Percentiles rank a stretch among this genome's conserved stretches.
These are phyloP conservation scores for Stephanodiscus minutulus DNA, from an alignment of 108 stramenopile species.

Conservation along the genomic window DNA sequence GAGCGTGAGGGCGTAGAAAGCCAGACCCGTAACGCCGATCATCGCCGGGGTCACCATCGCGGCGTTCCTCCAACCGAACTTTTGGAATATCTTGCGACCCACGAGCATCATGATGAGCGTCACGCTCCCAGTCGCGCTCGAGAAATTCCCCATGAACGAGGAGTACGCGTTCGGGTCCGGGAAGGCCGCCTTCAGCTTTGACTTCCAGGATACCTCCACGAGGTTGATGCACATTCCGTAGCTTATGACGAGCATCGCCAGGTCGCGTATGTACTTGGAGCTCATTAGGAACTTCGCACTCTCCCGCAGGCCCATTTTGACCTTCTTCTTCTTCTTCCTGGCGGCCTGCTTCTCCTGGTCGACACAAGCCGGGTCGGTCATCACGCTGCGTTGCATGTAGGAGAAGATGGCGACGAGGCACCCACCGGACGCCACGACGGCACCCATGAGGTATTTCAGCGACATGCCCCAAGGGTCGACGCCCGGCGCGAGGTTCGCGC, in stretches of 20 bases:
- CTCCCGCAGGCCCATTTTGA: slow-evolving; percentile 89
- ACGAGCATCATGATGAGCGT: slow-evolving; percentile 97
- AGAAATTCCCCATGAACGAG: slow-evolving; percentile 99
- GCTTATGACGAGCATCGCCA: slow-evolving; percentile 93
- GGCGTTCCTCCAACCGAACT: slow-evolving; percentile 93
- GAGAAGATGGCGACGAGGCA: slow-evolving; percentile 81
- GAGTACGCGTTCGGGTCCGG: slow-evolving; percentile 97
- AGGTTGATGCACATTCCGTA: slow-evolving; percentile 99
- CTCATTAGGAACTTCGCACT: slow-evolving; percentile 91
- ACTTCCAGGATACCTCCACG: slow-evolving; percentile 99
- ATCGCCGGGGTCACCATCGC: slow-evolving; percentile 94
- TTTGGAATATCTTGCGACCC: slow-evolving; percentile 90
- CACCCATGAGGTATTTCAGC: slow-evolving; percentile 93
- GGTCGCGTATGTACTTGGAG: slow-evolving; percentile 89
- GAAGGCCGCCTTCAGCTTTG: slow-evolving; percentile 96
- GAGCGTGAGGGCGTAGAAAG: slow-evolving; percentile 91
- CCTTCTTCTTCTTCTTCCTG: slow-evolving; percentile 82
- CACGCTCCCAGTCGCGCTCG: slow-evolving; percentile 91
- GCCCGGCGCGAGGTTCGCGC: slow-evolving; percentile 78
- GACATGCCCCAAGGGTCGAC: slow-evolving; percentile 94
- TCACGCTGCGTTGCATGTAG: slow-evolving; percentile 90
- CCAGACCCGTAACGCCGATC: slow-evolving; percentile 91
- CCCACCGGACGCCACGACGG: slow-evolving; percentile 82
- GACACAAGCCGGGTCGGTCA: slow-evolving; percentile 77
- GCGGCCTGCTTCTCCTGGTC: slow-evolving; percentile 53